These are phyloP conservation scores for Lipomyces japonicus DNA, from an alignment of 805 yeast genomes.

Conservation along the genomic window DNA sequence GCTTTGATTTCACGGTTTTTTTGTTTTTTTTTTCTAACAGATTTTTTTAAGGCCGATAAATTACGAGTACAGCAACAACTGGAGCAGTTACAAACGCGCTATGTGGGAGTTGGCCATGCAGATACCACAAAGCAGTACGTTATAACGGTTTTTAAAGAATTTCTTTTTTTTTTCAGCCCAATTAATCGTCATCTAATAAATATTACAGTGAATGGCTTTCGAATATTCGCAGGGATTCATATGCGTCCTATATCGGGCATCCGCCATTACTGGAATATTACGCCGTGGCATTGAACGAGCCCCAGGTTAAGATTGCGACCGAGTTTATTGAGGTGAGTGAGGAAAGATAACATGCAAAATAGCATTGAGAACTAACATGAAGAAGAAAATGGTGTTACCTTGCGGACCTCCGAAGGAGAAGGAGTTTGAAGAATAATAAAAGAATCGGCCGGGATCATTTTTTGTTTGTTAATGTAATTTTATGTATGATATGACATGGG, in stretches of 20 bases:
- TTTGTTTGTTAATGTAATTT: no score
- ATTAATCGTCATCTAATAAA: background rate
- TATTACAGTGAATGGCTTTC: conserved; percentile 55
- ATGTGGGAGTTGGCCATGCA: conserved; percentile 73
- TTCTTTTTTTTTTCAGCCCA: background rate
- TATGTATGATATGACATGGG: no score
- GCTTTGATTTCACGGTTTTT: no score
- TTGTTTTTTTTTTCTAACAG: no score
- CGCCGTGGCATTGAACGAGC: conserved; percentile 51
- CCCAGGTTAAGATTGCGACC: conserved; percentile 33
- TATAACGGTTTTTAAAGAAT: conserved; percentile 3
- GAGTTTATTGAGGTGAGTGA: conserved; percentile 33
- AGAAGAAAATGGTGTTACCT: conserved; percentile 34
- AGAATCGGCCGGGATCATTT: background rate
- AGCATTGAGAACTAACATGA: background rate
- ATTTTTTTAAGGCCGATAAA: conserved; percentile 32
- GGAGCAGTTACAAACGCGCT: conserved; percentile 30
- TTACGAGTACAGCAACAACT: conserved; percentile 31
- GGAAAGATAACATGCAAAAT: background rate
- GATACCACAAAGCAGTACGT: conserved; percentile 55
- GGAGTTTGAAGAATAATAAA: background rate
- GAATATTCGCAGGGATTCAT: conserved; percentile 65
- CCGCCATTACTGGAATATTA: conserved; percentile 52
- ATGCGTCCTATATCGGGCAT: conserved; percentile 59
- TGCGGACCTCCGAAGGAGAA: conserved; percentile 31